phyloP scores from a whole-genome alignment of 495 filamentous ascomycete species.

The Talaromyces stipitatus region DNA sequence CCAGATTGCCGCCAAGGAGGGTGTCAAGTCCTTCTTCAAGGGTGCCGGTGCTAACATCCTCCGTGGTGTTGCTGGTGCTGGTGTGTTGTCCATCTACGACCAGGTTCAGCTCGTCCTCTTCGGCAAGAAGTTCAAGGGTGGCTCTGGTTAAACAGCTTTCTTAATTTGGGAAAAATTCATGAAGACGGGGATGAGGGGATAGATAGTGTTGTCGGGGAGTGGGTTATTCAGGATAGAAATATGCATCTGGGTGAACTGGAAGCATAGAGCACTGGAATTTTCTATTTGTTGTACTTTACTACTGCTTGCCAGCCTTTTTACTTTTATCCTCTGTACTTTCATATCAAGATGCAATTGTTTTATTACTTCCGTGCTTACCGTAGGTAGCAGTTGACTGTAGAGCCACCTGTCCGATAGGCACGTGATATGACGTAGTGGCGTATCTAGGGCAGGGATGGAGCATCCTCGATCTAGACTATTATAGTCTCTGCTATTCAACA shows the following conservation, averaged over 20 bases:
- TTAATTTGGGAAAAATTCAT: conserved; percentile 10
- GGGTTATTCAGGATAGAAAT: conserved; percentile 38
- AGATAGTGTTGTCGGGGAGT: conserved; percentile 1
- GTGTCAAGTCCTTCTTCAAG: conserved; percentile 98
- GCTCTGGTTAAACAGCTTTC: conserved; percentile 54
- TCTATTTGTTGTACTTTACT: conserved; percentile 51
- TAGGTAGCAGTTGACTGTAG: background rate
- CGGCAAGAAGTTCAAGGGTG: conserved; percentile 98
- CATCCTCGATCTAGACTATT: conserved; percentile 3
- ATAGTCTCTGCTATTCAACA: too few relatives aligned
- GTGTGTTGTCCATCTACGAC: conserved; percentile 99
- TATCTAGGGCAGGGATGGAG: background rate
- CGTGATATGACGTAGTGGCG: conserved; percentile 8
- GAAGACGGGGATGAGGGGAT: conserved; percentile 6
- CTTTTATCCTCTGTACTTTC: conserved; percentile 24
- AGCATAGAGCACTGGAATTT: conserved; percentile 38
- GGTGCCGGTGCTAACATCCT: conserved; percentile 99
- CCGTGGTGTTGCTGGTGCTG: conserved; percentile 99
- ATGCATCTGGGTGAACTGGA: conserved; percentile 37
- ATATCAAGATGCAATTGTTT: conserved; percentile 8
- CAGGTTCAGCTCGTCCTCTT: conserved; percentile 97
- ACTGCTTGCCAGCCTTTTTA: conserved; percentile 43
- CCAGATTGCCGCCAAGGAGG: conserved; percentile 96
- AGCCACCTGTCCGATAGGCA: conserved; percentile 2
- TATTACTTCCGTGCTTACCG: background rate